Evolutionary conservation across 2,329 filamentous ascomycete species (phyloP).

Genomic region (Alternaria triticina): DNA sequence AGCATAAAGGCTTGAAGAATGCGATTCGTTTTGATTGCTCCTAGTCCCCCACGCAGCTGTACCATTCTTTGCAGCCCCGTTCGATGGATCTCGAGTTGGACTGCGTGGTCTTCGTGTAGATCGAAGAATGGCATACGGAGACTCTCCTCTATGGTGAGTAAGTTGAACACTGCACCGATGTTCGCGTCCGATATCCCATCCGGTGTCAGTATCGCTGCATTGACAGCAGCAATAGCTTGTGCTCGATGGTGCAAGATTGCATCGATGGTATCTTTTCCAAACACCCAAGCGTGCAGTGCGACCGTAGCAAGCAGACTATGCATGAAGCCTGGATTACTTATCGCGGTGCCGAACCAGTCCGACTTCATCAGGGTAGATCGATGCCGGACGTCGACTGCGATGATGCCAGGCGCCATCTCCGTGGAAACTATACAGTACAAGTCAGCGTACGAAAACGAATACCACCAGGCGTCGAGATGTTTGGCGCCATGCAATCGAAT

Average conservation of each 20-base stretch:
- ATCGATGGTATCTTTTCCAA: conserved; percentile 39
- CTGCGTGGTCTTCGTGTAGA: conserved; percentile 34
- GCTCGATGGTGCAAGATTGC: conserved; percentile 43
- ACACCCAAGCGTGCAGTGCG: conserved; percentile 43
- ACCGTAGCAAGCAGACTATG: conserved; percentile 46
- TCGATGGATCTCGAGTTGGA: conserved; percentile 43
- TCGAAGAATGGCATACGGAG: conserved; percentile 32
- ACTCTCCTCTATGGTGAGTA: conserved; percentile 46
- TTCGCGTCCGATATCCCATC: conserved; percentile 46
- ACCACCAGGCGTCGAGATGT: neutral
- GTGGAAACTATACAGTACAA: conserved; percentile 31
- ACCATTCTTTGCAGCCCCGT: conserved; percentile 45
- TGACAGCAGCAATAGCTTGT: conserved; percentile 43
- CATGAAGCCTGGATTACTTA: conserved; percentile 47
- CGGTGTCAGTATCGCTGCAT: conserved; percentile 37
- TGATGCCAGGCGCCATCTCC: conserved; percentile 46
- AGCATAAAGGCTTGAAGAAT: conserved; percentile 51
- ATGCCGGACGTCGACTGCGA: conserved; percentile 45
- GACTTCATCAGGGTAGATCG: conserved; percentile 45
- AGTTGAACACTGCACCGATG: conserved; percentile 48
- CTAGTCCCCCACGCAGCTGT: conserved; percentile 42
- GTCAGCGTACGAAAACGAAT: conserved; percentile 23
- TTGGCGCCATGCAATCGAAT: neutral
- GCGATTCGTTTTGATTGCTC: conserved; percentile 43
- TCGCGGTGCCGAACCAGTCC: conserved; percentile 47